phyloP scores from a whole-genome alignment of 345 rosid species.

The Lepidium africanum region DNA sequence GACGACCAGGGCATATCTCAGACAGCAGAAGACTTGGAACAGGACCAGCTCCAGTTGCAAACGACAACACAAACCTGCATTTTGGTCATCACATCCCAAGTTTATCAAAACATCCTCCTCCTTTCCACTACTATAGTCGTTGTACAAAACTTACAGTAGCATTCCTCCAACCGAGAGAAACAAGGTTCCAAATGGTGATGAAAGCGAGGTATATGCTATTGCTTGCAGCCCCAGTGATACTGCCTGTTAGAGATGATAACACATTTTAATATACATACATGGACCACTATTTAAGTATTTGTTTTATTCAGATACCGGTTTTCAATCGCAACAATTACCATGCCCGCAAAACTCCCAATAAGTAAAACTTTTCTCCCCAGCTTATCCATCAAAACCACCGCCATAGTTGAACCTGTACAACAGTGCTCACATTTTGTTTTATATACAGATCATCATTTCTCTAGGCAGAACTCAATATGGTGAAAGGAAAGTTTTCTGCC shows the following conservation, averaged over 20 bases:
- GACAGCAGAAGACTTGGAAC: constrained; percentile 85
- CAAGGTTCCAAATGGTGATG: constrained; percentile 42
- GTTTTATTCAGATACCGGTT: not conserved
- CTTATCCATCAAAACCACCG: constrained; percentile 85
- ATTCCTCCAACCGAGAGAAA: constrained; percentile 87
- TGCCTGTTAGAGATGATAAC: constrained; percentile 39
- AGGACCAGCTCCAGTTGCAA: constrained; percentile 88
- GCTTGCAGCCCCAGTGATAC: constrained; percentile 69
- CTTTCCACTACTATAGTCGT: not conserved
- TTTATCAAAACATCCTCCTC: not conserved
- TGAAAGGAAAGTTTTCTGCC: not conserved
- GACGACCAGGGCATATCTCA: constrained; percentile 78
- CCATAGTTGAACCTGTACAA: constrained; percentile 59
- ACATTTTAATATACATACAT: not conserved
- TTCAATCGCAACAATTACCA: constrained; percentile 43
- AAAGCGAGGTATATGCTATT: constrained; percentile 55
- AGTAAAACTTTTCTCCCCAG: constrained; percentile 86
- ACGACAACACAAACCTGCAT: constrained; percentile 77
- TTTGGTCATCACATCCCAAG: not conserved
- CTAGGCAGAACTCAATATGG: not conserved
- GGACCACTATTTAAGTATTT: not conserved
- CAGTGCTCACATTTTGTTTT: constrained; percentile 9
- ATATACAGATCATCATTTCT: constrained; percentile 6
- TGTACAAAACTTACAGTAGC: constrained; percentile 58
- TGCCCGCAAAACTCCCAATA: constrained; percentile 82